Evolutionary conservation across 768 basidiomycete genomes (phyloP), one percentile per base, ranked within the genome.

Genomic region (Pisolithus microcarpus): DNA sequence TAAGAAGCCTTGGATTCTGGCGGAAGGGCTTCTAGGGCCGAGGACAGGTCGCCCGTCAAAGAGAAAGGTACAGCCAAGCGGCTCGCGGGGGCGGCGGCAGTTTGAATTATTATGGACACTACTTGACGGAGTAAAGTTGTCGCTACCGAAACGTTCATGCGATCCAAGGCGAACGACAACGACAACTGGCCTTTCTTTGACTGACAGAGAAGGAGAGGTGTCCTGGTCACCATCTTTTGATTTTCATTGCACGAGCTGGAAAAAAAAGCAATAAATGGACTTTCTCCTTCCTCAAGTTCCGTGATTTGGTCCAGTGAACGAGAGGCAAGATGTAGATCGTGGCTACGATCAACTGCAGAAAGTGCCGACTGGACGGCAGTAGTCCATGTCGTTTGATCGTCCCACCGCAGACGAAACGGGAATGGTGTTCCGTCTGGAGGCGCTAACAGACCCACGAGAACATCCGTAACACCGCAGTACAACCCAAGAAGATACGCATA

Each of bases 391-490:
- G 51, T 58, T 15, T 52, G 46, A 30, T 58, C 43, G 47, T 56
- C 50, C 61, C 62, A 62, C 19, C 21, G 30, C 10, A 62, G 30
- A 4, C 52, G 61, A 49, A 56, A 46, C 28, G 57, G 54, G 13
- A 45, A 38, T 23, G 46, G 37, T 24, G 19, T 13, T 38, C 11
- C 46, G 37, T 50, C 44, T 15, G 51, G 46, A 34, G 44, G 6
- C 30, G 51, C 44, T 38, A 60, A 18, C 39, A 40, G 28, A 11
- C 65, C 55, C 18, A 64, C 19, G 23, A 66, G 53, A 2, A 64
- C 48, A 48, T 64, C 61, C 0, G 50, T 51, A 15, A 30, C 46
- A 28, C 51, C 57, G 24, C 53, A 64, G 46, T 64, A 66, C 48
- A 53, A 45, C 40, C 63, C 62, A 15, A 64, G 55, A 31, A 61